Percentiles rank a stretch among this genome's conserved stretches.
phyloP scores from a whole-genome alignment of 1,284 basidiomycete species.

The Marasmius tenuissimus region DNA sequence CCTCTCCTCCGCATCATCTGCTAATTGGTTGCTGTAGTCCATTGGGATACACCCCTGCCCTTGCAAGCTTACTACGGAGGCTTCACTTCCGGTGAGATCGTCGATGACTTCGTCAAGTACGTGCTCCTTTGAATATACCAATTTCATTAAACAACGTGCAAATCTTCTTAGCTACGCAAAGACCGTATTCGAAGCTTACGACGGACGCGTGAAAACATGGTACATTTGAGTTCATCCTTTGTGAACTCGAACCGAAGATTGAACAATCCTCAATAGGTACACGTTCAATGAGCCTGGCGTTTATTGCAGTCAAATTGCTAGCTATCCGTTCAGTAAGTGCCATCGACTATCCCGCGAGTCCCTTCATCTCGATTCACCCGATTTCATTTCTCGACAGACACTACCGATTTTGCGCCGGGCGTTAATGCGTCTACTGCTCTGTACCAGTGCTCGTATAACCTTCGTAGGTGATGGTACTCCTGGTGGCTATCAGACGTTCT shows the following conservation, averaged over 20 bases:
- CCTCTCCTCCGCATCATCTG: not conserved
- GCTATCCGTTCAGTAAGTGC: slow-evolving; percentile 43
- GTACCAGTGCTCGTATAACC: slow-evolving; percentile 43
- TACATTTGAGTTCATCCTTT: slow-evolving; percentile 15
- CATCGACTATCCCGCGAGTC: not conserved
- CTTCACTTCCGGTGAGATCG: slow-evolving; percentile 41
- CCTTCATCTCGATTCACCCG: slow-evolving; percentile 19
- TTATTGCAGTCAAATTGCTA: slow-evolving; percentile 35
- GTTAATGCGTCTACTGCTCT: slow-evolving; percentile 40
- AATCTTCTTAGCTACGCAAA: slow-evolving; percentile 40
- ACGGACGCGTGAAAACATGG: slow-evolving; percentile 49
- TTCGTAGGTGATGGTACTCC: slow-evolving; percentile 29
- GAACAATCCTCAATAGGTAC: slow-evolving; percentile 27
- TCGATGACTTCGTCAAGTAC: slow-evolving; percentile 47
- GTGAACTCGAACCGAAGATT: no score
- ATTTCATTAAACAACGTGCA: not conserved
- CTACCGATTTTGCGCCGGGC: slow-evolving; percentile 30
- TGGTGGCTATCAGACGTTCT: not conserved
- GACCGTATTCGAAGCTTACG: slow-evolving; percentile 47
- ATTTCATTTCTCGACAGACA: slow-evolving; percentile 20
- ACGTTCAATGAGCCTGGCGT: slow-evolving; percentile 52
- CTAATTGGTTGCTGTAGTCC: slow-evolving; percentile 28
- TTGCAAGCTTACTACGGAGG: slow-evolving; percentile 47
- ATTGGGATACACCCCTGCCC: slow-evolving; percentile 48
- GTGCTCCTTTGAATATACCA: slow-evolving; percentile 4